Conservation (phyloP, 129 eudicot species). For the Centella asiatica region DNA sequence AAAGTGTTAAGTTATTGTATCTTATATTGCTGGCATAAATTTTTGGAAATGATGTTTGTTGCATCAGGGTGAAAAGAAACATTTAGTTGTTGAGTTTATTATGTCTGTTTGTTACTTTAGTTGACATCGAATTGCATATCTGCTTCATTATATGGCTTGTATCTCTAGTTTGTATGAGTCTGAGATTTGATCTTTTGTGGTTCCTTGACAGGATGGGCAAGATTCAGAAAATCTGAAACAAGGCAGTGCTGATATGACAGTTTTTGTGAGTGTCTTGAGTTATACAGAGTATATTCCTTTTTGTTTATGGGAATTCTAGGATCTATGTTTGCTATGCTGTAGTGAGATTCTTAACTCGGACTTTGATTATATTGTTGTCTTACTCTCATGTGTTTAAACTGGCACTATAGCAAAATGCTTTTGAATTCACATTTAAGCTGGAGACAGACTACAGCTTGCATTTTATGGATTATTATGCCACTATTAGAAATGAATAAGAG, state of each 20-base stretch:
- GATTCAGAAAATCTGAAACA: conserved; percentile 76
- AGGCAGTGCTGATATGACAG: conserved; percentile 87
- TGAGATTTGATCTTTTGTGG: background rate
- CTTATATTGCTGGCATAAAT: no score
- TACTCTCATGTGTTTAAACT: background rate
- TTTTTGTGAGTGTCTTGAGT: conserved; percentile 58
- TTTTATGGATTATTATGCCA: background rate
- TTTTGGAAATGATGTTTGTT: no score
- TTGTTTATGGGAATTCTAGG: conserved; percentile 1
- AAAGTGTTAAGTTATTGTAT: no score
- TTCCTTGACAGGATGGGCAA: conserved; percentile 67
- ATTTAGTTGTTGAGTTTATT: no score
- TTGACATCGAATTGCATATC: no score
- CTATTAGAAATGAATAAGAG: background rate
- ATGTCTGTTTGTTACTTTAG: no score
- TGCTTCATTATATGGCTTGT: background rate
- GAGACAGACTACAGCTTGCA: no score
- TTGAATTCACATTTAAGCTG: background rate
- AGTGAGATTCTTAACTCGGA: background rate
- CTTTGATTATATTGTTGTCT: background rate
- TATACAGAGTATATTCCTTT: background rate
- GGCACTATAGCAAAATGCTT: background rate
- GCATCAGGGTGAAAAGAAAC: no score
- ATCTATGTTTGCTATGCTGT: background rate
- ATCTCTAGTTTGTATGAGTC: background rate